Evolutionary conservation across 163 green algal genomes (phyloP), one percentile per base, ranked within the genome.

Genomic region (Prototheca wickerhamii): DNA sequence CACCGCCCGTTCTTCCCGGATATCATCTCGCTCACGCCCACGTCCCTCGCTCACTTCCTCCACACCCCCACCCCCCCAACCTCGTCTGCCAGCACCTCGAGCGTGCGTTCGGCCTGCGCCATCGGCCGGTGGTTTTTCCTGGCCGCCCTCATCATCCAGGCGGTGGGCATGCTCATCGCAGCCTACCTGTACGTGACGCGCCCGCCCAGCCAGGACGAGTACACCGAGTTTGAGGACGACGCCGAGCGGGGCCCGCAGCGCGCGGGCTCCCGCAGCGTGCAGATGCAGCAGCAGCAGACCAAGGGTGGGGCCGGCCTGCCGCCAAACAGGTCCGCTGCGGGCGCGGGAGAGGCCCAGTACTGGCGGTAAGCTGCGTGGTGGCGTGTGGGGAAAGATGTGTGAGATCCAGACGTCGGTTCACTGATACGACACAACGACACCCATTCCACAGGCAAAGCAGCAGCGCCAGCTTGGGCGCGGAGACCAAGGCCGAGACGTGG

Each of bases 81-180:
- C 29, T 20, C 23, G 8, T 56, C 49, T 56, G 26, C 21, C 31
- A 61, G 55, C 12, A 23, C 46, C 21, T 15, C 8, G 5, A 31
- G 29, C 29, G 55, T 61, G 32, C 31, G 33, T 10, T 50, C 25
- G 6, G 55, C 55, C 15, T 43, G 60, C 8, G 32, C 44, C 2
- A 35, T 52, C 3, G 72, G 64, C 4, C 62, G 72, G 17, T 75
- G 60, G 53, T 59, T 70, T 43, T 74, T 79, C 58, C 42, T 75
- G 20, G 67, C 72, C 0, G 57, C 67, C 25, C 31, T 64, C 43
- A 62, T 74, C 42, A 42, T 74, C 30, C 50, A 74, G 57, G 68
- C 74, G 20, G 61, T 73, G 31, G 34, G 29, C 29, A 20, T 79
- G 25, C 25, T 75, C 15, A 44, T 68, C 5, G 58, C 65, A 6